Evolutionary conservation across 768 basidiomycete species (phyloP).

Genomic region (Leccinum arenicola): DNA sequence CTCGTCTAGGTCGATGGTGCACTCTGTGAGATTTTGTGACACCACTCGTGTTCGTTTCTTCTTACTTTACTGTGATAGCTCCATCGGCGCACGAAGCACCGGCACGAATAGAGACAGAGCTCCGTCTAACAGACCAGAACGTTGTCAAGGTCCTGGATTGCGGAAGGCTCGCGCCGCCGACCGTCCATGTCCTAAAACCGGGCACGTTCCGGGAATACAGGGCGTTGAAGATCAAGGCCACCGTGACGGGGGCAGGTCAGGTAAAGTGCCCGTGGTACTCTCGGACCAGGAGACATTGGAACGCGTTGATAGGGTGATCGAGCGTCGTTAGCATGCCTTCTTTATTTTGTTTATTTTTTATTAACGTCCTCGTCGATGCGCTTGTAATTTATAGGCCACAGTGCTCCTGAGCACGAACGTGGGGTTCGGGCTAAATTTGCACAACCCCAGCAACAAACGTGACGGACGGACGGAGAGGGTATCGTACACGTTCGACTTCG

Average conservation of each 20-base stretch:
- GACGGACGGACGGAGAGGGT: constrained; percentile 5
- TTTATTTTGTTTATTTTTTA: neutral
- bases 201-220: constrained; percentile 25
- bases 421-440: constrained; percentile 63
- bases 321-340: neutral
- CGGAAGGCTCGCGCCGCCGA: constrained; percentile 6
- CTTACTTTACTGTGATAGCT: neutral
- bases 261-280: constrained; percentile 21
- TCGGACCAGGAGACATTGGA: constrained; percentile 13
- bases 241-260: constrained; percentile 13
- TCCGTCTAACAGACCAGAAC: constrained; percentile 4
- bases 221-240: constrained; percentile 2
- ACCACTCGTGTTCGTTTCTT: neutral
- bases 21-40: neutral
- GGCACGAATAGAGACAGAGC: constrained; percentile 3
- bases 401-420: constrained; percentile 26
- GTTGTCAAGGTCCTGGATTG: neutral
- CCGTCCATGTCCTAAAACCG: constrained; percentile 11
- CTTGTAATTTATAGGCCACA: constrained; percentile 19
- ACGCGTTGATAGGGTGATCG: neutral
- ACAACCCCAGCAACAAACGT: constrained; percentile 47
- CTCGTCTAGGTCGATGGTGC: constrained; percentile 15
- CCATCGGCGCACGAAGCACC: constrained; percentile 1
- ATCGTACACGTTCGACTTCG: constrained; percentile 29
- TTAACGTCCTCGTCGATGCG: too few relatives aligned